phyloP scores from a whole-genome alignment of 75 land plant genomes.

The Ceratopteris richardii region DNA sequence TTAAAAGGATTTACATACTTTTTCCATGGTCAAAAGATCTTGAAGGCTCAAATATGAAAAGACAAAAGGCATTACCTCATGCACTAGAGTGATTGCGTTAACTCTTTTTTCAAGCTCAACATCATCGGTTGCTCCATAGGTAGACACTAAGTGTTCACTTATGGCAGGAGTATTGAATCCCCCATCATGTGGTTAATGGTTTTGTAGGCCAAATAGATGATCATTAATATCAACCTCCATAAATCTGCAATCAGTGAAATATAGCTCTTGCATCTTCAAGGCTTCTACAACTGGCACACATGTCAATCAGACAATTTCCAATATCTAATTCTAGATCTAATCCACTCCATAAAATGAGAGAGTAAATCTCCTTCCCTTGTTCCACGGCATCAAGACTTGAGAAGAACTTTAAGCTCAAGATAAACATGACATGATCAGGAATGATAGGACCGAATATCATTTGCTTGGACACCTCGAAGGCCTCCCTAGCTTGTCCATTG shows the following conservation, averaged over 20 bases:
- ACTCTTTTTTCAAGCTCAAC: too few relatives aligned
- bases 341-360: conserved; percentile 21
- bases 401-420: conserved; percentile 24
- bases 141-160: too few relatives aligned
- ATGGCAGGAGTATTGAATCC: too few relatives aligned
- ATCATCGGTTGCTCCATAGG: too few relatives aligned
- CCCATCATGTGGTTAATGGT: too few relatives aligned
- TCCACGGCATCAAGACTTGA: conserved; percentile 12
- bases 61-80: too few relatives aligned
- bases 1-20: too few relatives aligned
- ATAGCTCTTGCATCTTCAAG: conserved; percentile 22
- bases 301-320: conserved; percentile 36
- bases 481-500: conserved; percentile 14
- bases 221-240: too few relatives aligned
- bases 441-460: conserved; percentile 18
- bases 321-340: conserved; percentile 30
- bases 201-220: too few relatives aligned
- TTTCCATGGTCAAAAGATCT: too few relatives aligned
- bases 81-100: too few relatives aligned
- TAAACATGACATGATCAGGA: conserved; percentile 31
- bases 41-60: too few relatives aligned
- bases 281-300: conserved; percentile 41
- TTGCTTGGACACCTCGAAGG: conserved; percentile 16
- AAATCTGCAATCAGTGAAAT: conserved; percentile 27
- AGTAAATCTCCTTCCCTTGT: conserved; percentile 36